These are phyloP conservation scores for Borovskyia barvae DNA, from an alignment of 208 protist genomes.

Conservation along the genomic window DNA sequence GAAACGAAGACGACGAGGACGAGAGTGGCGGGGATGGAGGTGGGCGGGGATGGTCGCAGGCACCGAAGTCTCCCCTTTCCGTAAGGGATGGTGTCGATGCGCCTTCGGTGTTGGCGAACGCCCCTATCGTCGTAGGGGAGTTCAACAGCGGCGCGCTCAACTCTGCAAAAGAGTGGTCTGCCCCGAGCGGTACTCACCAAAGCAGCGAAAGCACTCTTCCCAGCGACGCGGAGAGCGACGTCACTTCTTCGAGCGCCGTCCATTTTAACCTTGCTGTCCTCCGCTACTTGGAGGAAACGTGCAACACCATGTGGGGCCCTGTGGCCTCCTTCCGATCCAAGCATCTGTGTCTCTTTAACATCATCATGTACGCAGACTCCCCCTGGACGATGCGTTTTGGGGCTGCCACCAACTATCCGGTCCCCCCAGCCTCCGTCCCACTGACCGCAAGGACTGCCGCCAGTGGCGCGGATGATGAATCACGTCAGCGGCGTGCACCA, in stretches of 20 bases:
- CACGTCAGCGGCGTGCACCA: too few relatives aligned
- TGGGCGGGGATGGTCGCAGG: too few relatives aligned
- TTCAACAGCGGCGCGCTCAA: too few relatives aligned
- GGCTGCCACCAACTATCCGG: constrained; percentile 32
- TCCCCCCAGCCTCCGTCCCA: neutral
- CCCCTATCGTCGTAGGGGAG: too few relatives aligned
- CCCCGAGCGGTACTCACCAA: neutral
- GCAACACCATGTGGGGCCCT: constrained; percentile 57
- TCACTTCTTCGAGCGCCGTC: constrained; percentile 10
- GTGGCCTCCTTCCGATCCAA: constrained; percentile 61
- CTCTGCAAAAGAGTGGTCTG: too few relatives aligned
- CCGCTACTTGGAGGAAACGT: constrained; percentile 36
- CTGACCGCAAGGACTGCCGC: neutral
- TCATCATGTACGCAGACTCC: constrained; percentile 63
- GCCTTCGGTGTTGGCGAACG: too few relatives aligned
- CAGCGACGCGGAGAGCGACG: neutral
- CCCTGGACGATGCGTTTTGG: constrained; percentile 46
- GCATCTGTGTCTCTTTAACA: constrained; percentile 73
- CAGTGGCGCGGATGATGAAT: neutral
- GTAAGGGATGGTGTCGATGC: too few relatives aligned
- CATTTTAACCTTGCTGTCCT: constrained; percentile 44
- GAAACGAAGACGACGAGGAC: neutral
- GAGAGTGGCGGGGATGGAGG: too few relatives aligned
- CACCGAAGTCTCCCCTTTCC: too few relatives aligned
- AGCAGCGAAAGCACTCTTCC: neutral